Percentiles rank a stretch among this genome's conserved stretches.
These are phyloP conservation scores for Rhizoctonia solani DNA, from an alignment of 1,284 basidiomycete species.

Conservation along the genomic window DNA sequence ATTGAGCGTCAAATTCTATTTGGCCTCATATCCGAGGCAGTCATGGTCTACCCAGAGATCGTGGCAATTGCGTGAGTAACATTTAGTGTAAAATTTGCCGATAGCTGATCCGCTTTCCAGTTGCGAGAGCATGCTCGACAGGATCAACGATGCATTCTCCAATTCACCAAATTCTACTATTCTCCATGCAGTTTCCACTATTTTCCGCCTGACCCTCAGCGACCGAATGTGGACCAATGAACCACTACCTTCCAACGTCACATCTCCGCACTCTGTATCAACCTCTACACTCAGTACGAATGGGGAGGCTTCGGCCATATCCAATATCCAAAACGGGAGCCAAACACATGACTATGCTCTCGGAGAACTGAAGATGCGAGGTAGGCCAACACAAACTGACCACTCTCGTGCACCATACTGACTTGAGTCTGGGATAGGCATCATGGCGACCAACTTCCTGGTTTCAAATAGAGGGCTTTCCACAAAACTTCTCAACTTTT, in stretches of 20 bases:
- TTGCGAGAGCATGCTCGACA: constrained; percentile 78
- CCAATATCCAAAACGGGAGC: constrained; percentile 49
- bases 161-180: constrained; percentile 74
- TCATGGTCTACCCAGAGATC: constrained; percentile 69
- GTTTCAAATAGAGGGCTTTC: constrained; percentile 21
- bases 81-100: constrained; percentile 28
- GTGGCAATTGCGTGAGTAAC: constrained; percentile 70
- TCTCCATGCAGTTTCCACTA: constrained; percentile 69
- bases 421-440: constrained; percentile 1
- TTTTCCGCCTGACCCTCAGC: constrained; percentile 57
- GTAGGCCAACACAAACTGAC: background rate
- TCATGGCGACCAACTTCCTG: constrained; percentile 24
- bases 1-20: constrained; percentile 82
- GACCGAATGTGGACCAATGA: constrained; percentile 31
- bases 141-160: constrained; percentile 74
- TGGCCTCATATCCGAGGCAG: constrained; percentile 75
- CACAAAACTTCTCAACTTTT: constrained; percentile 27
- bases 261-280: constrained; percentile 53
- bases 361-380: constrained; percentile 25
- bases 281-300: constrained; percentile 66
- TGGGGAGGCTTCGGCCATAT: constrained; percentile 60
- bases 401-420: background rate
- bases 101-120: constrained; percentile 49
- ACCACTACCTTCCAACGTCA: constrained; percentile 36
- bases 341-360: constrained; percentile 45